Evolutionary conservation across 768 basidiomycete species (phyloP).

Genomic region (Tephrocybe sp.): DNA sequence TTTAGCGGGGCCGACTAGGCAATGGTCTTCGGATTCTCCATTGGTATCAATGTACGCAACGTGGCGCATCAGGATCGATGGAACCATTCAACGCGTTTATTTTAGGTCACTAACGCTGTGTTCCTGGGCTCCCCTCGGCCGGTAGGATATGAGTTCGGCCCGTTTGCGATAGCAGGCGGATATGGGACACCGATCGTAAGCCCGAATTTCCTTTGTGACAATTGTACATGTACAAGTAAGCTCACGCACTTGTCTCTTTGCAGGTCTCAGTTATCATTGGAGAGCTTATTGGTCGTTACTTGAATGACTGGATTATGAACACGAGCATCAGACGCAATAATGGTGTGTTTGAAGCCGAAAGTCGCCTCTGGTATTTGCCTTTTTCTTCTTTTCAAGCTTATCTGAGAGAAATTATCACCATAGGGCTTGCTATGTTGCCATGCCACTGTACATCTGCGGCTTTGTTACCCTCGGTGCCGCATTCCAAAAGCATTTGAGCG

Average conservation of each 20-base stretch:
- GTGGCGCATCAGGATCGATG: neutral
- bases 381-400: neutral
- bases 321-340: conserved; percentile 31
- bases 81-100: conserved; percentile 20
- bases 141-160: conserved; percentile 35
- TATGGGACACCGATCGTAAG: conserved; percentile 40
- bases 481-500: conserved; percentile 45
- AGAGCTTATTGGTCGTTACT: conserved; percentile 36
- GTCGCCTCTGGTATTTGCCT: conserved; percentile 43
- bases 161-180: conserved; percentile 37
- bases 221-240: neutral
- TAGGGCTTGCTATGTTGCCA: conserved; percentile 55
- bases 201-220: neutral
- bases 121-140: conserved; percentile 27
- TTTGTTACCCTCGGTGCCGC: conserved; percentile 52
- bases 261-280: conserved; percentile 38
- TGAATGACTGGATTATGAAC: conserved; percentile 37
- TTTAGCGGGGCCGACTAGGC: conserved; percentile 9
- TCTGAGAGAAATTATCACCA: conserved; percentile 1
- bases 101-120: conserved; percentile 33
- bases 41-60: conserved; percentile 35
- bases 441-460: conserved; percentile 53
- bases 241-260: neutral
- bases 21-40: conserved; percentile 32
- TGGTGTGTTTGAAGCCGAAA: conserved; percentile 43